Evolutionary conservation across 768 basidiomycete species (phyloP).

Genomic region (Nidularia pulvinata): DNA sequence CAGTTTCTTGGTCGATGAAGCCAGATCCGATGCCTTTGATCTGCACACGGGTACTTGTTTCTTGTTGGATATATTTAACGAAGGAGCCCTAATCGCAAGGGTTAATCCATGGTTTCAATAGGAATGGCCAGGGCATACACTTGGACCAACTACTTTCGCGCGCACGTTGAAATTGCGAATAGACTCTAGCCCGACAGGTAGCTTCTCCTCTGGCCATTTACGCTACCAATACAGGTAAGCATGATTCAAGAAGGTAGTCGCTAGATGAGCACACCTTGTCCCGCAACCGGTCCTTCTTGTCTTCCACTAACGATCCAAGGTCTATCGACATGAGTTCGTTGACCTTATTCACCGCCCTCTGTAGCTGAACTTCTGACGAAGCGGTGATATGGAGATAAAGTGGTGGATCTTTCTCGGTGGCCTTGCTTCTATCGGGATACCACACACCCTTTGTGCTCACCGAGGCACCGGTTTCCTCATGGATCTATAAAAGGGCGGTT

Average conservation of each 20-base stretch:
- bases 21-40: slow-evolving; percentile 92
- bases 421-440: slow-evolving; percentile 93
- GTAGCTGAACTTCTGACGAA: slow-evolving; percentile 59
- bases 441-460: slow-evolving; percentile 94
- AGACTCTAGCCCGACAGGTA: slow-evolving; percentile 86
- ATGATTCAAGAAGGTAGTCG: too few relatives aligned
- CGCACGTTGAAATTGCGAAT: slow-evolving; percentile 97
- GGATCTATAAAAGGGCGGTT: slow-evolving; percentile 53
- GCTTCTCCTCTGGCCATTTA: slow-evolving; percentile 98
- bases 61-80: slow-evolving; percentile 97
- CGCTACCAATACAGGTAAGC: slow-evolving; percentile 41
- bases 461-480: slow-evolving; percentile 90
- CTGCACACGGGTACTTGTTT: slow-evolving; percentile 90
- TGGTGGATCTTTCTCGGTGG: slow-evolving; percentile 91
- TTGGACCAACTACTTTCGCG: slow-evolving; percentile 96
- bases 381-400: slow-evolving; percentile 94
- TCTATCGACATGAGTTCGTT: slow-evolving; percentile 75
- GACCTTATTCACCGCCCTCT: slow-evolving; percentile 68
- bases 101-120: not conserved
- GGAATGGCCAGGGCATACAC: slow-evolving; percentile 43
- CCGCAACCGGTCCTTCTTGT: slow-evolving; percentile 60
- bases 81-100: slow-evolving; percentile 72
- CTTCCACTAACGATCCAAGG: slow-evolving; percentile 77
- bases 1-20: slow-evolving; percentile 75
- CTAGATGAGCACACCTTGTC: slow-evolving; percentile 41